Evolutionary conservation across 2,329 filamentous ascomycete species (phyloP), one percentile per base, ranked within the genome.

Genomic region (Aspergillus pseudonomiae): DNA sequence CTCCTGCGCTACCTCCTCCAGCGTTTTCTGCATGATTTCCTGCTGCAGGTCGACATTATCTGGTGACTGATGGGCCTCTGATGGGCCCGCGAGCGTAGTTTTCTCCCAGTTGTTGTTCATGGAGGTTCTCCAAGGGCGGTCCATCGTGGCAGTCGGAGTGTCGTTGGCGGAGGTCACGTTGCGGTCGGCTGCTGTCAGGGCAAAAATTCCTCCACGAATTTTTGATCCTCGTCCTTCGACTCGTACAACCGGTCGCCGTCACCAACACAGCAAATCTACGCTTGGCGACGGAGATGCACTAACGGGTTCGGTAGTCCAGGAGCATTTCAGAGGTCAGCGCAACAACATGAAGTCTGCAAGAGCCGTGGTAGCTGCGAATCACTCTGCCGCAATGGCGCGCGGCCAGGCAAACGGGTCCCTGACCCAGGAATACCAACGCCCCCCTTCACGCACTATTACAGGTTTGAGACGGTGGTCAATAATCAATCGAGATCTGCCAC

Each of bases 381-480:
- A 66, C 32, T 57, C 63, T 54, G 64, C 66, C 21, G 52, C 65
- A 16, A 77, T 76, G 74, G 67, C 70, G 54, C 62, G 69, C 61
- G 65, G 69, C 14, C 67, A 70, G 55, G 59, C 65, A 30, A 74
- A 78, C 67, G 75, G 72, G 57, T 60, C 70, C 46, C 60, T 68
- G 50, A 57, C 65, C 54, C 63, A 63, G 56, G 68, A 72, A 63
- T 58, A 62, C 61, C 70, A 70, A 53, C 69, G 65, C 10, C 60
- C 68, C 14, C 64, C 69, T 6, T 68, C 73, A 41, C 75, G 80
- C 70, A 96, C 92, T 1, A 78, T 91, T 64, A 96, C 92, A 19
- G 87, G 90, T 48, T 81, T 97, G 66, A 90, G 89, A 77, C 85
- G 94, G 69, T 97, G 94, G 94, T 96, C 92, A 46, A 88, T 93